Conservation (phyloP, 495 filamentous ascomycete genomes). For the Trichoderma erinaceum region DNA sequence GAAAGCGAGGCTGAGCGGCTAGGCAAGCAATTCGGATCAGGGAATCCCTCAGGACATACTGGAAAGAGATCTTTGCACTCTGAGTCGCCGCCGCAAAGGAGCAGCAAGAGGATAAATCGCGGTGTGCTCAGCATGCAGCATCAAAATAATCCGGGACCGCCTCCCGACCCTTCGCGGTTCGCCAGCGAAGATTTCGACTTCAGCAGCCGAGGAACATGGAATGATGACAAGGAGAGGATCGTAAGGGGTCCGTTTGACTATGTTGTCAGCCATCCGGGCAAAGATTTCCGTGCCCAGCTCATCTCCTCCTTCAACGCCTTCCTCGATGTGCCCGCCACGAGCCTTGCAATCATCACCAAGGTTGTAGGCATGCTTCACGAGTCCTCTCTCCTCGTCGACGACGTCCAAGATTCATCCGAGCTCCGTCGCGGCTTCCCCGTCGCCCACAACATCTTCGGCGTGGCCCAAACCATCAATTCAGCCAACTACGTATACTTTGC, state of each 20-base stretch:
- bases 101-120: not conserved
- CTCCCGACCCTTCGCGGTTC: slow-evolving; percentile 40
- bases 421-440: slow-evolving; percentile 87
- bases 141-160: slow-evolving; percentile 27
- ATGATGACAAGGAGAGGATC: slow-evolving; percentile 66
- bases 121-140: slow-evolving; percentile 16
- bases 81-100: not conserved
- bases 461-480: slow-evolving; percentile 92
- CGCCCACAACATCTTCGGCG: slow-evolving; percentile 90
- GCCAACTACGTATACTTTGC: slow-evolving; percentile 97
- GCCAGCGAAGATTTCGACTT: slow-evolving; percentile 42
- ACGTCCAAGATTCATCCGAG: slow-evolving; percentile 77
- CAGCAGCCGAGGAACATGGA: slow-evolving; percentile 48
- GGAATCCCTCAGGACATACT: not conserved
- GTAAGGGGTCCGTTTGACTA: slow-evolving; percentile 85
- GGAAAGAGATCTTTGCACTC: not conserved
- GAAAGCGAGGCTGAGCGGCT: slow-evolving; percentile 18
- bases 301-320: slow-evolving; percentile 88
- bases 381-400: slow-evolving; percentile 86
- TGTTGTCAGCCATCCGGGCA: slow-evolving; percentile 76
- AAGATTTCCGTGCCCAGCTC: slow-evolving; percentile 80
- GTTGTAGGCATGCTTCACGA: slow-evolving; percentile 94
- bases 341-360: slow-evolving; percentile 73
- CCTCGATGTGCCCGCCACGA: slow-evolving; percentile 74
- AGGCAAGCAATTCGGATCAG: not conserved